Percentiles rank a stretch among this genome's conserved stretches.
phyloP scores from a whole-genome alignment of 2,329 filamentous ascomycete genomes.

The Trichophyton rubrum region DNA sequence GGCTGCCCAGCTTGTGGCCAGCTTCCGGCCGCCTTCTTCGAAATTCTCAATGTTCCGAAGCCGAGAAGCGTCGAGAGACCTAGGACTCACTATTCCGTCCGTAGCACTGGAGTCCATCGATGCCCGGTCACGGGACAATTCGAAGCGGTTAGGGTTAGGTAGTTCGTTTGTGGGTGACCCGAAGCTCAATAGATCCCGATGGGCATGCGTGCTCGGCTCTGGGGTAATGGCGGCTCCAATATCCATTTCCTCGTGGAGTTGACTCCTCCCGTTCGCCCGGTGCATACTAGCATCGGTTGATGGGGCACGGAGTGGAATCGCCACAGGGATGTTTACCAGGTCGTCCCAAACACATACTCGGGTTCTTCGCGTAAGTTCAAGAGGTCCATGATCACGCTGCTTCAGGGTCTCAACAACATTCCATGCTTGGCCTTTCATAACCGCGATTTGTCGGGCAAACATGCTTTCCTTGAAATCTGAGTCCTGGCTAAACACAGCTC shows the following conservation, averaged over 20 bases:
- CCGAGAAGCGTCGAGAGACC: constrained; percentile 21
- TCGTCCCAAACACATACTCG: constrained; percentile 98
- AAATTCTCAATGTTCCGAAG: constrained; percentile 22
- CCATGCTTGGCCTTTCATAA: constrained; percentile 99
- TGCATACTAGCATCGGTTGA: constrained; percentile 72
- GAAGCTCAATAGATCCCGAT: constrained; percentile 58
- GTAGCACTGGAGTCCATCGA: constrained; percentile 26
- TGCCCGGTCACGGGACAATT: constrained; percentile 41
- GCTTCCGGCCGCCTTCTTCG: constrained; percentile 22
- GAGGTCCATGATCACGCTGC: constrained; percentile 75
- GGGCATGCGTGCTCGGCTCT: constrained; percentile 25
- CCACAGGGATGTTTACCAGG: constrained; percentile 86
- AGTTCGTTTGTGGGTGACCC: constrained; percentile 46
- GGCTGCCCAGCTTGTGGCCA: constrained; percentile 27
- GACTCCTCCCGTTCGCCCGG: constrained; percentile 41
- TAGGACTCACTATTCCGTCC: constrained; percentile 23
- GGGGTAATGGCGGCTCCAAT: constrained; percentile 61
- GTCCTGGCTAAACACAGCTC: constrained; percentile 80
- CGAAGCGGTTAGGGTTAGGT: constrained; percentile 64
- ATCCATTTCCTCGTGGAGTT: constrained; percentile 68
- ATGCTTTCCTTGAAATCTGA: constrained; percentile 96
- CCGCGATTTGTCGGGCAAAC: constrained; percentile 95
- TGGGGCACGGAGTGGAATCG: constrained; percentile 73
- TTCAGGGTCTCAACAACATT: constrained; percentile 98
- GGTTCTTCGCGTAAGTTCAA: constrained; percentile 80